These are phyloP conservation scores for Chytriomyces sp. DNA, from an alignment of 192 early-diverging fungal species.

Conservation along the genomic window DNA sequence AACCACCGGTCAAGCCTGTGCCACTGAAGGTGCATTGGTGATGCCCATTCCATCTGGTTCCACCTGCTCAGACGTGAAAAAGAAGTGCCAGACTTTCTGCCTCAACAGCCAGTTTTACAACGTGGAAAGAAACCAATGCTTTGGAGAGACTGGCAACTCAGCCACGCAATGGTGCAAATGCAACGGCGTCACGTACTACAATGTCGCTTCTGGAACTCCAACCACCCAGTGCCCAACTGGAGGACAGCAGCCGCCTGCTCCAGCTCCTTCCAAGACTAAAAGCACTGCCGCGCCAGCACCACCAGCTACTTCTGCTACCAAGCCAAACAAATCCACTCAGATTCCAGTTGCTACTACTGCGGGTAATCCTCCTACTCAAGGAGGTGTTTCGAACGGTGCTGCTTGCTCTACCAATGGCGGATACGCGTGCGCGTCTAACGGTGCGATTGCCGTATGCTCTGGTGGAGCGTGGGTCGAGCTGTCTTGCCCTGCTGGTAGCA, in stretches of 20 bases:
- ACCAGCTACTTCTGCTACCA: background rate
- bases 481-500: background rate
- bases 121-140: slow-evolving; percentile 5
- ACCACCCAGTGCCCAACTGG: slow-evolving; percentile 3
- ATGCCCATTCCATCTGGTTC: background rate
- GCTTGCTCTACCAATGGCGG: background rate
- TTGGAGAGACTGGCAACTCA: background rate
- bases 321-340: background rate
- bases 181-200: slow-evolving; percentile 13
- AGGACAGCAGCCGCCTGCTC: background rate
- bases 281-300: background rate
- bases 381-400: background rate
- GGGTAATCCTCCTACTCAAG: background rate
- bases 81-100: slow-evolving; percentile 7
- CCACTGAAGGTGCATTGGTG: background rate
- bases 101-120: background rate
- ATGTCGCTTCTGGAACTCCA: background rate
- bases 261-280: background rate
- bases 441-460: background rate
- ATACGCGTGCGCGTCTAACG: background rate
- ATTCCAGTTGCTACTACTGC: background rate
- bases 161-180: slow-evolving; percentile 9
- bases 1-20: background rate
- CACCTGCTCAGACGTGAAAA: slow-evolving; percentile 1
- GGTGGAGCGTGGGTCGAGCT: background rate